phyloP scores from a whole-genome alignment of 2,329 filamentous ascomycete species.

The Allantophomopsis lycopodina region DNA sequence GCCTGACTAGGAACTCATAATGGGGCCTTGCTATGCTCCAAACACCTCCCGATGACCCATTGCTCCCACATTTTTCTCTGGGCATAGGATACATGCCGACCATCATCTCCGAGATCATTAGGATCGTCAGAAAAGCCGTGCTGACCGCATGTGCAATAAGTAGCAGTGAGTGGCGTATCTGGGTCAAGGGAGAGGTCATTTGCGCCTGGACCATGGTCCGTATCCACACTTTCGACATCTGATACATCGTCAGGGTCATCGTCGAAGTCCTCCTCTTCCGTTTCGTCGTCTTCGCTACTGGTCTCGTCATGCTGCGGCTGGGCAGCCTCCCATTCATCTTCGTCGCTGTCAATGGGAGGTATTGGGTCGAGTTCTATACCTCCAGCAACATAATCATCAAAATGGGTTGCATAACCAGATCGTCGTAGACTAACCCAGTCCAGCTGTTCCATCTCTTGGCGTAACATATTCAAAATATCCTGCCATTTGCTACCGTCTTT shows the following conservation, averaged over 20 bases:
- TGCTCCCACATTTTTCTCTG: slow-evolving; percentile 41
- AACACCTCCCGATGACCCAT: slow-evolving; percentile 35
- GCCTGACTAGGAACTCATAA: no score
- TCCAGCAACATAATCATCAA: slow-evolving; percentile 29
- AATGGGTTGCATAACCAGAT: slow-evolving; percentile 42
- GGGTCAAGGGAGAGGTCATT: slow-evolving; percentile 1
- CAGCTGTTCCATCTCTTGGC: slow-evolving; percentile 38
- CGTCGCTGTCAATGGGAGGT: slow-evolving; percentile 25
- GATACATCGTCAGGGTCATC: slow-evolving; percentile 4
- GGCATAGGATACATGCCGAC: slow-evolving; percentile 26
- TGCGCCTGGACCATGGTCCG: slow-evolving; percentile 21
- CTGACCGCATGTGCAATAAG: slow-evolving; percentile 10
- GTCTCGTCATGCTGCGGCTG: slow-evolving; percentile 4
- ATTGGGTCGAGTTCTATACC: slow-evolving; percentile 33
- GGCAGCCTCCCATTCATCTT: slow-evolving; percentile 12
- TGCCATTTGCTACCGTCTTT: slow-evolving; percentile 46
- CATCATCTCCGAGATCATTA: slow-evolving; percentile 30
- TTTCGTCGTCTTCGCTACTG: slow-evolving; percentile 9
- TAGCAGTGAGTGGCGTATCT: slow-evolving; percentile 2
- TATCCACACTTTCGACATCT: slow-evolving; percentile 17
- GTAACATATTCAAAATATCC: slow-evolving; percentile 41
- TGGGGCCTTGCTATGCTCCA: not conserved
- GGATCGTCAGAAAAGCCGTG: slow-evolving; percentile 19
- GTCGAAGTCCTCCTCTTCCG: slow-evolving; percentile 17
- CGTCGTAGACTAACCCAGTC: slow-evolving; percentile 49